Base-by-base conservation (phyloP, 2,329 filamentous ascomycete species). In the Leptographium procerum region DNA sequence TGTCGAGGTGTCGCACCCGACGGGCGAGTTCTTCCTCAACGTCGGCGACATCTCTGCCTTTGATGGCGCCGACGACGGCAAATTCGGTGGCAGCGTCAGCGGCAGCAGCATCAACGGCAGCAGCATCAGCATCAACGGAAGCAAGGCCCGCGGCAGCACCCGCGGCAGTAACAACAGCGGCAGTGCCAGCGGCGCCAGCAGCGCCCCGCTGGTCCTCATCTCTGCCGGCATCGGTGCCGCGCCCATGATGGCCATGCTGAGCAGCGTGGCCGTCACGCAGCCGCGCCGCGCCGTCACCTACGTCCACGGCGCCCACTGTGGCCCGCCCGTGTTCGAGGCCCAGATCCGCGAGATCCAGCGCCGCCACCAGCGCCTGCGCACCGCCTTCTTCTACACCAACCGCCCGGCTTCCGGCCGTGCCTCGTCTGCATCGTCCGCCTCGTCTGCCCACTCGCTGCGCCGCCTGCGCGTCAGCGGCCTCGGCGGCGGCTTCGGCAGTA, bases 1-100 rank as follows among this genome's bases (percentile, higher is more conserved):
- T 0, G 67, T 91, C 11, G 75, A 85, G 62, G 72, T 90, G 13
- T 85, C 84, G 3, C 85, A 89, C 66, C 87, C 87, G 0, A 76
- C 74, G 4, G 83, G 83, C 48, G 81, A 85, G 65, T 84, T 85
- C 69, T 81, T 73, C 68, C 72, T 84, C 50, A 75, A 82, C 64
- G 70, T 70, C 24, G 70, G 71, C 56, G 67, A 72, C 43, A 40
- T 24, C 48, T 36, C 52, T 26, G 80, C 82, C 0, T 69, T 56
- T 40, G 26, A 8, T 4, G 43, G 85, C 3, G 80, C 85, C 1
- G 50, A 14, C 56, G 13, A 19, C 52, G 19, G 16, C 36, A 48
- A 8, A 19, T 64, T 10, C 33, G 10, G 4, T 34, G n/a, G 33
- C 34, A 40, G n/a, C 51, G n/a, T 19, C 50, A 11, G 29, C 50